These are phyloP conservation scores for Scutellaria barbata DNA, from an alignment of 257 asterid genomes.

Conservation along the genomic window DNA sequence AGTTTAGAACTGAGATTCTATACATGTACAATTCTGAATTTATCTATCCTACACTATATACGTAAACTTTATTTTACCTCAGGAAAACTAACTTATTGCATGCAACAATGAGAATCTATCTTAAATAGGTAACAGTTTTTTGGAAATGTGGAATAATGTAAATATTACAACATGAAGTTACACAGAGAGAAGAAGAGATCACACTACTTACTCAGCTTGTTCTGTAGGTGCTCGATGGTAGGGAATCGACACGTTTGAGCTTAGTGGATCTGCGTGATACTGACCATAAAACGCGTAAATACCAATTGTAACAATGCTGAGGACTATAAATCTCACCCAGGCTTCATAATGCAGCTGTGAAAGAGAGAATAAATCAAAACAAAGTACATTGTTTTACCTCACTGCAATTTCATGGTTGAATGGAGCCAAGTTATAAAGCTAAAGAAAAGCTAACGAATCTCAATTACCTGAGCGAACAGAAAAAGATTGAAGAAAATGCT, in stretches of 20 bases:
- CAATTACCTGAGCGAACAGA: conserved; percentile 89
- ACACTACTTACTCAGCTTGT: conserved; percentile 43
- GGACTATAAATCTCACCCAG: conserved; percentile 85
- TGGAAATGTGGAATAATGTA: neutral
- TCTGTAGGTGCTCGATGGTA: conserved; percentile 80
- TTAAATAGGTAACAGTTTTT: neutral
- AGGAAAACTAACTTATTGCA: neutral
- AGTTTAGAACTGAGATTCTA: neutral
- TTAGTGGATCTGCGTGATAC: conserved; percentile 80
- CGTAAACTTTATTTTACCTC: neutral
- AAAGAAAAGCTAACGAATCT: neutral
- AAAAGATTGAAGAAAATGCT: conserved; percentile 89
- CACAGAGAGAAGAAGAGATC: conserved; percentile 33
- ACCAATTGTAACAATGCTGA: conserved; percentile 66
- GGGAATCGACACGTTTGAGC: conserved; percentile 57
- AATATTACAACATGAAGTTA: conserved; percentile 40
- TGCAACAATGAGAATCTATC: neutral
- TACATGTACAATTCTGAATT: conserved; percentile 6
- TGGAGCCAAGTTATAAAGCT: conserved; percentile 15
- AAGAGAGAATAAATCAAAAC: conserved; percentile 21
- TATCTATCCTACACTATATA: neutral
- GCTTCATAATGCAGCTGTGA: conserved; percentile 93
- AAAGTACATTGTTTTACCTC: conserved; percentile 13
- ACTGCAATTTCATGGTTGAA: conserved; percentile 10
- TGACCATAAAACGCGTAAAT: conserved; percentile 85